A percentile compares a stretch with the other conserved stretches of the same genome.
Evolutionary conservation across 2,329 filamentous ascomycete species (phyloP).

Genomic region (Fusarium paranaense): DNA sequence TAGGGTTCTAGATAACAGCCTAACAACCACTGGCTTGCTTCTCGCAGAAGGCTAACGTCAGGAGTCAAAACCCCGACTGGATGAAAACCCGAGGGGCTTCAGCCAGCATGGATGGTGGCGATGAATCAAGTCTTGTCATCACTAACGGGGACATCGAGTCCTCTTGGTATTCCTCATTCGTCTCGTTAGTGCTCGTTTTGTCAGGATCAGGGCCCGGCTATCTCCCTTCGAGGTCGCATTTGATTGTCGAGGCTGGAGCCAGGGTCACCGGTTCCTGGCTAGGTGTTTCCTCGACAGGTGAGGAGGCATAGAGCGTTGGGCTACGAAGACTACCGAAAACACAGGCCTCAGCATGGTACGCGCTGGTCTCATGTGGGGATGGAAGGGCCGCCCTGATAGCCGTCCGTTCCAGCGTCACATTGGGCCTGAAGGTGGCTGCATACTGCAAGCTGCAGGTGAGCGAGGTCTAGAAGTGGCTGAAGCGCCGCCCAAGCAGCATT

Average conservation of each 20-base stretch:
- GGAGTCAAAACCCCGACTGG: background rate
- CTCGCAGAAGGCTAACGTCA: constrained; percentile 6
- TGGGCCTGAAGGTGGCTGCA: background rate
- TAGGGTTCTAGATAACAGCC: background rate
- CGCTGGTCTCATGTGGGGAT: background rate
- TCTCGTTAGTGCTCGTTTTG: background rate
- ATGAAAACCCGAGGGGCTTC: background rate
- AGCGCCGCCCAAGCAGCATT: background rate
- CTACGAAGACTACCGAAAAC: background rate
- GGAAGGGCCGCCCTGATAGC: background rate
- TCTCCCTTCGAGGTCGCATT: background rate
- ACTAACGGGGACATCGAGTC: background rate
- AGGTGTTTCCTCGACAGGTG: background rate
- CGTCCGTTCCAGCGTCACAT: background rate
- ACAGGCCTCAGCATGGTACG: background rate
- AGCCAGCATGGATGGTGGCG: background rate
- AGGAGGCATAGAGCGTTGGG: background rate
- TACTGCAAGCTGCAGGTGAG: background rate
- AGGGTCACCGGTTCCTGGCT: background rate
- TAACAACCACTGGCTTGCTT: background rate
- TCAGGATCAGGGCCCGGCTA: background rate
- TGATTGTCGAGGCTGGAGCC: background rate
- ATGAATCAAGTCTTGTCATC: background rate
- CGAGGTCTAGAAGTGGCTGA: background rate
- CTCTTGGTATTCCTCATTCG: background rate